Base-by-base conservation (phyloP, 1,284 basidiomycete genomes). In the Fomitopsis betulina region DNA sequence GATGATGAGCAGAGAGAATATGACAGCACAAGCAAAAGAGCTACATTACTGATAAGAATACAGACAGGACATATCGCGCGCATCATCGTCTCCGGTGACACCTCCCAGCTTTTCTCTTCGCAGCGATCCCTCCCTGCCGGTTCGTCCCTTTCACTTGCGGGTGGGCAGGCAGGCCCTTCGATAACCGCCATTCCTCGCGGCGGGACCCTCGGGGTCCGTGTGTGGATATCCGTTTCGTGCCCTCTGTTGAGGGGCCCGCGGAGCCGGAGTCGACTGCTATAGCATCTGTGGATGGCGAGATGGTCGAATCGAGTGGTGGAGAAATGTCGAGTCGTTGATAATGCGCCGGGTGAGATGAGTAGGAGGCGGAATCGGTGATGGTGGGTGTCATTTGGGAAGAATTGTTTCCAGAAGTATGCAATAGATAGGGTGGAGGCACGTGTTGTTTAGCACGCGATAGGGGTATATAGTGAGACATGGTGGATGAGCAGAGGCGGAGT, bases 121-220 rank as follows among this genome's bases (percentile, higher is more conserved):
- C 86, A 33, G 81, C 81, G 27, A 83, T 58, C 13, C 73, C 74
- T 38, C 88, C 89, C 68, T 91, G 86, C 42, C 84, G 77, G 67
- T 89, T 91, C 78, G 86, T 81, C 27, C 79, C 81, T 42, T 71
- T 75, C 12, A 76, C 69, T 61, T 76, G 77, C 8, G 81, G 76
- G 57, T 80, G 72, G 27, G 83, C 72, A 9, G 76, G 65, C 71
- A 90, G 67, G 47, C 90, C 89, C 67, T 91, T 92, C 39, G 90
- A 87, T 58, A 73, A 72, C 65, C 89, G 78, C 90, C 90, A 92
- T 63, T 85, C 78, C 65, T 91, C 88, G 62, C 85, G 77, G 57
- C 89, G 77, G 53, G 89, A 89, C 47, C 76, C 75, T 42, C 89
- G 83, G 5, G 84, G 81, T 15, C 89, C 89, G 67, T 91, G 89